Percentiles rank a stretch among this genome's conserved stretches.
These are phyloP conservation scores for Thalassiosira gravida DNA, from an alignment of 352 stramenopile species.

Conservation along the genomic window DNA sequence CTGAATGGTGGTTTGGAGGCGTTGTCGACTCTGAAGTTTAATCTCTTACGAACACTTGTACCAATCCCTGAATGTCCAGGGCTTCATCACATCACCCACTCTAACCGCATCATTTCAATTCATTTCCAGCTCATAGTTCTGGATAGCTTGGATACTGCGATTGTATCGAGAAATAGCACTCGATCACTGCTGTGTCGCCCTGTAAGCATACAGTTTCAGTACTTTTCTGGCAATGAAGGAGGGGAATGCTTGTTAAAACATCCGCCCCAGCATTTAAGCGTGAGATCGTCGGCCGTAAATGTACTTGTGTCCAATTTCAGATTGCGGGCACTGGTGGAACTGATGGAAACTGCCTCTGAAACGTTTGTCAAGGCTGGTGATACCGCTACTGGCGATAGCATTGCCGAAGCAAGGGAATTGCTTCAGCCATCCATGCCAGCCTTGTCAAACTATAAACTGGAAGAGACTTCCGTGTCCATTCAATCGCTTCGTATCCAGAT, in stretches of 20 bases:
- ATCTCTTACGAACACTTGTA: neutral
- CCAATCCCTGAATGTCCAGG: no score
- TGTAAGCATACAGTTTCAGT: conserved; percentile 28
- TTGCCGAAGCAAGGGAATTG: conserved; percentile 14
- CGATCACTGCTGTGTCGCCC: conserved; percentile 22
- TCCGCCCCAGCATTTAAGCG: conserved; percentile 12
- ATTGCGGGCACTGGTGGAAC: conserved; percentile 25
- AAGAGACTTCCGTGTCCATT: conserved; percentile 34
- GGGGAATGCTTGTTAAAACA: conserved; percentile 8
- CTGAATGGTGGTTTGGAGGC: neutral
- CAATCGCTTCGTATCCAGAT: conserved; percentile 43
- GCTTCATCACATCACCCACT: neutral
- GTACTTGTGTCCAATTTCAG: conserved; percentile 55
- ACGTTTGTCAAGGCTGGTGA: conserved; percentile 9
- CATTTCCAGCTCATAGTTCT: conserved; percentile 25
- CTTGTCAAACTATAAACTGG: conserved; percentile 34
- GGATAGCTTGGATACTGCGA: conserved; percentile 31
- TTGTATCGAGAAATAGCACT: conserved; percentile 22
- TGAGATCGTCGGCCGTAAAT: conserved; percentile 30
- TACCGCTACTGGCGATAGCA: neutral
- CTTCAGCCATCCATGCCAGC: conserved; percentile 16
- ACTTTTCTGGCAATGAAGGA: conserved; percentile 4
- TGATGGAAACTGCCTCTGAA: conserved; percentile 32
- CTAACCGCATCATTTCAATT: neutral
- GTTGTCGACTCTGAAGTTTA: neutral